Evolutionary conservation across 495 filamentous ascomycete species (phyloP).

Genomic region (Penicillium arizonense): DNA sequence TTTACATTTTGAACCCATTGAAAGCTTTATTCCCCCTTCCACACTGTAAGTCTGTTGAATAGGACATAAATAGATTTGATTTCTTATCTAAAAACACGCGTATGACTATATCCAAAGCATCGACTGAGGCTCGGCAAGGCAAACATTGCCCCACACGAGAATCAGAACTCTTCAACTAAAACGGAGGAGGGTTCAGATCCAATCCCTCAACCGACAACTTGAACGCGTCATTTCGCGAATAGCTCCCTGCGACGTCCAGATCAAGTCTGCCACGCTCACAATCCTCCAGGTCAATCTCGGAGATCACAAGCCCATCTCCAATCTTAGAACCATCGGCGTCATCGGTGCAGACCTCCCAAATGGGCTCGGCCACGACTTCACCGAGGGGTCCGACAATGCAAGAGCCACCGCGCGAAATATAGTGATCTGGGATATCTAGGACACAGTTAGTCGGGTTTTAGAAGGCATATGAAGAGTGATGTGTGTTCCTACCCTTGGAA

Average conservation of each 20-base stretch:
- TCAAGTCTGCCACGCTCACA: constrained; percentile 61
- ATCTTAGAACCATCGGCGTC: constrained; percentile 34
- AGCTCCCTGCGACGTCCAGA: constrained; percentile 73
- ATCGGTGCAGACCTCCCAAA: constrained; percentile 72
- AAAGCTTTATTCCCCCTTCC: no score
- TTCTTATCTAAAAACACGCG: no score
- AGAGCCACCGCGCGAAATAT: constrained; percentile 65
- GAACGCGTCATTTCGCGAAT: constrained; percentile 81
- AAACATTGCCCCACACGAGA: no score
- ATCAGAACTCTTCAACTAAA: background rate
- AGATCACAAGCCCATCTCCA: constrained; percentile 40
- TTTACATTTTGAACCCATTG: no score
- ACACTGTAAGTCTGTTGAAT: no score
- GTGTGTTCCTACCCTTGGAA: constrained; percentile 4
- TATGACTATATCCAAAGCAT: no score
- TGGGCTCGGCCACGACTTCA: constrained; percentile 71
- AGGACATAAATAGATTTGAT: no score
- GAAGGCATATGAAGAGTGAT: background rate
- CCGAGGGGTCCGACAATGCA: constrained; percentile 80
- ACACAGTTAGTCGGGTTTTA: background rate
- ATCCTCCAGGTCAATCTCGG: constrained; percentile 61
- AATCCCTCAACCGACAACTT: constrained; percentile 72
- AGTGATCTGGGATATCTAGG: background rate
- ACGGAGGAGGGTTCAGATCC: constrained; percentile 65
- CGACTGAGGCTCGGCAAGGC: no score